Evolutionary conservation across 2,329 filamentous ascomycete species (phyloP).

Genomic region (Calonectria honghensis): DNA sequence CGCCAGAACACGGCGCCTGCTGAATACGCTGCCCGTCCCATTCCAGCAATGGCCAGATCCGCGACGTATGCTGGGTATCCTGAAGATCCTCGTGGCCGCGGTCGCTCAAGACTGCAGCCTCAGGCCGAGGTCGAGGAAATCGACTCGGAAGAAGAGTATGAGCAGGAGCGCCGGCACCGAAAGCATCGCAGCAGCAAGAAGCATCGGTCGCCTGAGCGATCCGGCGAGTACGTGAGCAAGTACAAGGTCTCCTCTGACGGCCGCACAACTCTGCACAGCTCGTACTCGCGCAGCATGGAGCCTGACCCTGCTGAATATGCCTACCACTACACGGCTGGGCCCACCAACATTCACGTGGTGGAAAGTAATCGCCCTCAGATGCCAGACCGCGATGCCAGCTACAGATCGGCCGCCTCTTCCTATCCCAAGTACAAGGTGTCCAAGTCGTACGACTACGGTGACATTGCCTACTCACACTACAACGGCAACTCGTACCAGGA

Average conservation of each 20-base stretch:
- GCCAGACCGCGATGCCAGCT: conserved; percentile 57
- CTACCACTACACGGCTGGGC: conserved; percentile 50
- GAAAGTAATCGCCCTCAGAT: conserved; percentile 56
- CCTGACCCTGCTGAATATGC: conserved; percentile 44
- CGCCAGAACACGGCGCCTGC: conserved; percentile 61
- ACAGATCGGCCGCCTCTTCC: conserved; percentile 49
- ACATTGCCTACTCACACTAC: conserved; percentile 59
- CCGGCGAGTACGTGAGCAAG: conserved; percentile 51
- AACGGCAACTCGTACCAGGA: conserved; percentile 54
- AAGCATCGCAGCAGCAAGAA: conserved; percentile 62
- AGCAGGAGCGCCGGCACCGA: conserved; percentile 56
- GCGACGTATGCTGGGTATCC: conserved; percentile 58
- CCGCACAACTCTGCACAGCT: conserved; percentile 54
- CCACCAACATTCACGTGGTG: conserved; percentile 47
- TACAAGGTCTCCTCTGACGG: conserved; percentile 57
- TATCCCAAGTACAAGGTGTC: conserved; percentile 57
- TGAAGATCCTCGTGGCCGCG: conserved; percentile 60
- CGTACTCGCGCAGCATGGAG: conserved; percentile 56
- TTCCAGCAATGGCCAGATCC: conserved; percentile 56
- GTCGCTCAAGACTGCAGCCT: conserved; percentile 61
- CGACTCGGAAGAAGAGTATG: conserved; percentile 61
- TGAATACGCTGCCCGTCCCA: conserved; percentile 56
- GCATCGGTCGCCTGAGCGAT: conserved; percentile 58
- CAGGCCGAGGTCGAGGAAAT: conserved; percentile 60
- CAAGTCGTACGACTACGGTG: conserved; percentile 55